These are phyloP conservation scores for Daldinia loculata DNA, from an alignment of 495 filamentous ascomycete species.

Conservation along the genomic window DNA sequence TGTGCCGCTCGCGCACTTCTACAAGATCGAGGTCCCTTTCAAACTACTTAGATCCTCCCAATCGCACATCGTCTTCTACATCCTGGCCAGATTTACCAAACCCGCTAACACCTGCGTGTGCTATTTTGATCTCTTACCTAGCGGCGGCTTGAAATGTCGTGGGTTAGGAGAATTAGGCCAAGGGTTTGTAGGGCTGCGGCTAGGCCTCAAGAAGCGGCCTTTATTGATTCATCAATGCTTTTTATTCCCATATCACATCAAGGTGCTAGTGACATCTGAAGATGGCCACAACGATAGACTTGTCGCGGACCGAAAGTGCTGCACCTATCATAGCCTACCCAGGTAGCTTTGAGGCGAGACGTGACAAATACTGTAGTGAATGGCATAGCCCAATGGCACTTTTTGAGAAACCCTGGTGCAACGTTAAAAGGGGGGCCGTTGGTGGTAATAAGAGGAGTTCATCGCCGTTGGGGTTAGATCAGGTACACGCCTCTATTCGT, in stretches of 20 bases:
- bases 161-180: constrained; percentile 35
- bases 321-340: constrained; percentile 20
- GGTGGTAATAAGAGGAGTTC: constrained; percentile 35
- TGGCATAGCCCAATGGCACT: constrained; percentile 35
- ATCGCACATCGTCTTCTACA: constrained; percentile 37
- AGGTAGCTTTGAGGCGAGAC: constrained; percentile 22
- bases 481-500: constrained; percentile 19
- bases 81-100: constrained; percentile 32
- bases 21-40: constrained; percentile 40
- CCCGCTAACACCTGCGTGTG: constrained; percentile 28
- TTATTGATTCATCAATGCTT: constrained; percentile 32
- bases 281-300: constrained; percentile 23
- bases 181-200: constrained; percentile 24
- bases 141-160: constrained; percentile 21
- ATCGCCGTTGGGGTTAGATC: constrained; percentile 19
- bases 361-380: constrained; percentile 34
- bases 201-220: constrained; percentile 33
- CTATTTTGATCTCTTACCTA: constrained; percentile 37
- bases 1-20: constrained; percentile 42
- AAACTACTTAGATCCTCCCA: constrained; percentile 42
- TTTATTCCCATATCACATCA: constrained; percentile 12
- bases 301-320: constrained; percentile 42
- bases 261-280: constrained; percentile 20
- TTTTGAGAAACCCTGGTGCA: constrained; percentile 40
- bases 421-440: constrained; percentile 38